These are phyloP conservation scores for Exophiala aquamarina DNA, from an alignment of 2,329 filamentous ascomycete genomes.

Conservation along the genomic window DNA sequence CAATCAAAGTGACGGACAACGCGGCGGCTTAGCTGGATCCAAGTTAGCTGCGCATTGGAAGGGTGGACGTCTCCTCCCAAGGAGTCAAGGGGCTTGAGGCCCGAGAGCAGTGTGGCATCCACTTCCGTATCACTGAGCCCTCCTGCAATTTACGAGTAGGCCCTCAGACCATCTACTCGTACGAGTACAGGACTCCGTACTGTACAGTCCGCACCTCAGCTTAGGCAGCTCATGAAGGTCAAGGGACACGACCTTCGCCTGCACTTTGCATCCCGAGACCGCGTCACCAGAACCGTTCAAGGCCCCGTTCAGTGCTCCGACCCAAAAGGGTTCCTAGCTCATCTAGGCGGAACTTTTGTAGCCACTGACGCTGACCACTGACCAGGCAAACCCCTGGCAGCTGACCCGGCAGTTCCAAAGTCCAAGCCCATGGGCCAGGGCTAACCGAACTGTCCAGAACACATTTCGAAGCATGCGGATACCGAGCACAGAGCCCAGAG, in stretches of 20 bases:
- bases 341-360: conserved; percentile 17
- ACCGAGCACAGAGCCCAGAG: no score
- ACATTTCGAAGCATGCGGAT: no score
- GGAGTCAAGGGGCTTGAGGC: neutral
- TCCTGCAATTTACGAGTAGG: conserved; percentile 16
- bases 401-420: neutral
- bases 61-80: neutral
- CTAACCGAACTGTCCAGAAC: no score
- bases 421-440: neutral
- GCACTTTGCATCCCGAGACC: no score
- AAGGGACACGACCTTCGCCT: neutral
- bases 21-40: conserved; percentile 13
- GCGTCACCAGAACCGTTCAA: no score
- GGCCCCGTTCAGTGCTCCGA: no score
- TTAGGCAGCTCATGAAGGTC: no score
- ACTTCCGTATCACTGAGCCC: conserved; percentile 3
- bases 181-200: no score
- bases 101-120: conserved; percentile 4
- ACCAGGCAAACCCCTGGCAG: neutral
- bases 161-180: no score
- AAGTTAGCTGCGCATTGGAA: conserved; percentile 10
- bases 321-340: conserved; percentile 2
- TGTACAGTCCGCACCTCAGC: no score
- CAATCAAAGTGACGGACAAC: conserved; percentile 22
- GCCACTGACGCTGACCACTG: neutral